phyloP scores from a whole-genome alignment of 208 protist species.

The Lotmaria passim region DNA sequence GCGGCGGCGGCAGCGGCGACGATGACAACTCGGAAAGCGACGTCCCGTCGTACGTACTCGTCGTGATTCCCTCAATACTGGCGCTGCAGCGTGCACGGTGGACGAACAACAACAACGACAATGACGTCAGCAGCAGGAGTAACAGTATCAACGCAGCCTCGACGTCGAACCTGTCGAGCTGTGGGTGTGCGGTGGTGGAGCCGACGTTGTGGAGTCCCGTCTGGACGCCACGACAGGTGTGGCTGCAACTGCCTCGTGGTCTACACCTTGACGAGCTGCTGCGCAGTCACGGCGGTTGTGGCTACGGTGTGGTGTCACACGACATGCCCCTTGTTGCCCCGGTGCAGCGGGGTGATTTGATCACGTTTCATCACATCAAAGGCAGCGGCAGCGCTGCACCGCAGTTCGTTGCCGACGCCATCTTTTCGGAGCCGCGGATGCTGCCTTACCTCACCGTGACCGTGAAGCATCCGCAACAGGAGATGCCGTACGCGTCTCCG shows the following conservation, averaged over 20 bases:
- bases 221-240: constrained; percentile 33
- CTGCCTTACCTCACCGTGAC: constrained; percentile 20
- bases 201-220: constrained; percentile 23
- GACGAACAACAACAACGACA: too few species aligned
- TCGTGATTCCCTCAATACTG: constrained; percentile 12
- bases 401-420: constrained; percentile 30
- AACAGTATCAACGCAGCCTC: not conserved
- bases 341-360: constrained; percentile 56
- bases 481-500: not conserved
- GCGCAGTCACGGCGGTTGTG: constrained; percentile 35
- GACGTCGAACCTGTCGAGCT: not conserved
- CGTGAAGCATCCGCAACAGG: not conserved
- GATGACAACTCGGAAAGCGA: not conserved
- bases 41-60: constrained; percentile 11
- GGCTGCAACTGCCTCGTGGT: constrained; percentile 44
- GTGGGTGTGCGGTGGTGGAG: constrained; percentile 3
- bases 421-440: constrained; percentile 32
- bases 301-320: constrained; percentile 47
- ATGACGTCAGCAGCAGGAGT: not conserved
- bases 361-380: constrained; percentile 38
- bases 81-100: constrained; percentile 25
- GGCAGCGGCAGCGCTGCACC: not conserved
- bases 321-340: constrained; percentile 48
- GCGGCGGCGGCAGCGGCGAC: not conserved
- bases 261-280: constrained; percentile 40